Evolutionary conservation across 305 asterid genomes (phyloP).

Genomic region (Solanum chacoense): DNA sequence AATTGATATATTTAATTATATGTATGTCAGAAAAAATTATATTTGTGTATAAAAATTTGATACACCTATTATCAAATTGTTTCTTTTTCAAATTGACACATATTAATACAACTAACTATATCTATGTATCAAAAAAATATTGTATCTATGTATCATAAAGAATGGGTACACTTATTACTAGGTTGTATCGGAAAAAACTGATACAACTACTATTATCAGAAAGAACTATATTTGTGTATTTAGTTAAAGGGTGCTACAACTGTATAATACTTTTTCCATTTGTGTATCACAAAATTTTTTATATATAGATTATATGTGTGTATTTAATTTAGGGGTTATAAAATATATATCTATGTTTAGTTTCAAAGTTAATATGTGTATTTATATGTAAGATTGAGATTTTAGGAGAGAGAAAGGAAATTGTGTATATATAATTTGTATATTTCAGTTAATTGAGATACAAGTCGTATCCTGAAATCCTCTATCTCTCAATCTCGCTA

Average conservation of each 20-base stretch:
- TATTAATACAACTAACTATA: no score
- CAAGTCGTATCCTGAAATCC: background rate
- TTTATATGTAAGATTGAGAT: background rate
- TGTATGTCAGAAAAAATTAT: background rate
- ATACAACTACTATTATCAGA: no score
- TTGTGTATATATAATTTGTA: background rate
- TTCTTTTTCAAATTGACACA: background rate
- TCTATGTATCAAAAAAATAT: background rate
- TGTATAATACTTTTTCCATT: background rate
- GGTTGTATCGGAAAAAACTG: background rate
- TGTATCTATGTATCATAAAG: background rate
- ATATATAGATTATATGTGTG: background rate
- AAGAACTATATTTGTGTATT: background rate
- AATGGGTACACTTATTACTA: background rate
- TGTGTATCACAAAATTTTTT: background rate
- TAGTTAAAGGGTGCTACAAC: background rate
- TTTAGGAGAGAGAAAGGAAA: background rate
- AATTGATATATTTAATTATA: no score
- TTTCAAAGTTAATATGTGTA: no score
- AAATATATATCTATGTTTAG: background rate
- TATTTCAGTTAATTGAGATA: background rate
- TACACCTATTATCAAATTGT: background rate
- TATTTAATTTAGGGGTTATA: background rate
- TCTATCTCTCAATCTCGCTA: background rate
- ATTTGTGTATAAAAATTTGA: no score